Base-by-base conservation (phyloP, 2,329 filamentous ascomycete genomes). In the Aspergillus ibericus region DNA sequence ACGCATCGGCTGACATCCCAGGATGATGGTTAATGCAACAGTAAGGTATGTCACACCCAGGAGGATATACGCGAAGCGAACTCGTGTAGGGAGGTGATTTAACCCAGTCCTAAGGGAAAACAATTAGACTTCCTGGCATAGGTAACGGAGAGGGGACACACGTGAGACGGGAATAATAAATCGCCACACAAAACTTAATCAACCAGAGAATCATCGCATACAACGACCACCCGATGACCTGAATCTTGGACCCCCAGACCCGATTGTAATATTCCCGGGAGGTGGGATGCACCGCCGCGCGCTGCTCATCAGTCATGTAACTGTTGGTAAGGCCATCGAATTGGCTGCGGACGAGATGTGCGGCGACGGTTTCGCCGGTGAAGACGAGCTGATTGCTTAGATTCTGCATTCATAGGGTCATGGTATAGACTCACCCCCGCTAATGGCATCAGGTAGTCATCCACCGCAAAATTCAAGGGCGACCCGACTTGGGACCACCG, bases 361-460 rank as follows among this genome's bases (percentile, higher is more conserved):
- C 79, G 13, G 81, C 71, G 34, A 73, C 72, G 0, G 81, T 79
- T 67, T 85, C 80, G 3, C 77, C 64, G 1, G 74, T 71, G 52
- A 84, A 84, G 25, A 82, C 69, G 1, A 79, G 51, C 80, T 83
- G 36, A 16, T 5, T 8, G 9, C 1, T 36, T 0, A 44, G 47
- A 25, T n/a, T n/a, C n/a, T 25, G 22, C 3, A 5, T 25, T 25
- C 3, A 5, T 25, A 3, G 22, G 22, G 22, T 25, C 22, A 5
- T 25, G 22, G 22, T 25, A 25, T 3, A 7, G 4, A 62, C 79
- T 63, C 68, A 84, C 81, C 51, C 77, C 76, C 3, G 79, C 82
- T 9, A 82, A n/a, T 40, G 80, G 71, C 69, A 85, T 83, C 22
- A 86, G 65, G 60, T 82, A 85, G 58, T 87, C 85, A 65, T 86